Evolutionary conservation across 1,139 yeast genomes (phyloP).

Genomic region (Magnusiomyces ingens): DNA sequence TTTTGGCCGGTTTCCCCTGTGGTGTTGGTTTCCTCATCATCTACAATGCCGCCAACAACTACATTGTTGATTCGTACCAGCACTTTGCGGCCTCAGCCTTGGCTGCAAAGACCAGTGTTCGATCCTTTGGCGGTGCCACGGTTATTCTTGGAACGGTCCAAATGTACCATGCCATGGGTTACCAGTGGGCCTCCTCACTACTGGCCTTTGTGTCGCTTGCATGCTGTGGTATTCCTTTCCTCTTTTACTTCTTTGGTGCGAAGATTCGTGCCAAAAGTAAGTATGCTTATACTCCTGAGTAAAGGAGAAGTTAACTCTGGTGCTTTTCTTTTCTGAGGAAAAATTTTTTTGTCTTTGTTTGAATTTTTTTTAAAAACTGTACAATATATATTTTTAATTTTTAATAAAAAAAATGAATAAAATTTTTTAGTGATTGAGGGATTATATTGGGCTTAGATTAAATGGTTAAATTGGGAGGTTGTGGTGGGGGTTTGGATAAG

Average conservation of each 20-base stretch:
- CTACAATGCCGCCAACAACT: conserved; percentile 46
- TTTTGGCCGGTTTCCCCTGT: conserved; percentile 75
- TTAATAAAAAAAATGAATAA: not conserved
- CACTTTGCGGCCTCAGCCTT: conserved; percentile 77
- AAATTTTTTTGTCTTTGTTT: not conserved
- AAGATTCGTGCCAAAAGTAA: conserved; percentile 54
- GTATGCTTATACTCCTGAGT: conserved; percentile 39
- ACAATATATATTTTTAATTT: too few species aligned
- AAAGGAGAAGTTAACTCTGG: too few species aligned
- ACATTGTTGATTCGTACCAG: conserved; percentile 65
- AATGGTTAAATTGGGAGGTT: too few species aligned
- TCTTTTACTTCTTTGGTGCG: conserved; percentile 60
- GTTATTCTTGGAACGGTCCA: conserved; percentile 36
- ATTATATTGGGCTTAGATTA: too few species aligned
- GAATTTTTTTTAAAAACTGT: too few species aligned
- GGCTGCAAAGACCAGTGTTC: conserved; percentile 69
- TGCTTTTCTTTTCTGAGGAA: too few species aligned
- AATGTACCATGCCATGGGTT: conserved; percentile 64
- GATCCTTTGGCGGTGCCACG: conserved; percentile 37
- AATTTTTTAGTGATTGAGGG: too few species aligned
- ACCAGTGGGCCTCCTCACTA: conserved; percentile 72
- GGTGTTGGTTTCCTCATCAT: conserved; percentile 49
- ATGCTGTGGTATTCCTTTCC: conserved; percentile 61
- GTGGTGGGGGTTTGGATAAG: too few species aligned
- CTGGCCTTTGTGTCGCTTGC: conserved; percentile 58